Base-by-base conservation (phyloP, 768 basidiomycete species). In the Hypholoma sublateritium region DNA sequence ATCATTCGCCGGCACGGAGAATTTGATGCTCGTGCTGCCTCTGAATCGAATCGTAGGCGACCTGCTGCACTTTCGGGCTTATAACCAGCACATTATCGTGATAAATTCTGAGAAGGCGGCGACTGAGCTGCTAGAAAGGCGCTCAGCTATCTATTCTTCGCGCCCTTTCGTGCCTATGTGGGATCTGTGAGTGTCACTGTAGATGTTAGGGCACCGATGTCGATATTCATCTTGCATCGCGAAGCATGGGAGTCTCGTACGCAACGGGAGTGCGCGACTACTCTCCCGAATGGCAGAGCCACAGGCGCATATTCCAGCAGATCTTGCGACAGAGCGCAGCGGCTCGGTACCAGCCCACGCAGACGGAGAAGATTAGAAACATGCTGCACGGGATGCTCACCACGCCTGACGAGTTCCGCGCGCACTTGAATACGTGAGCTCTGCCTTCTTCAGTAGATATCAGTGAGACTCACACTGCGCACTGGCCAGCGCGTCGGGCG, bases 401-500 rank as follows among this genome's bases (percentile, higher is more conserved):
- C 12, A 22, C 51, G 2, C 51, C 51, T n/a, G 51, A 44, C 0
- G 39, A 42, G 9, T 53, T 43, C 32, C 22, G 16, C 8, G 41
- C 24, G 2, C 51, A 53, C 21, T 19, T 25, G 5, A 53, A 44
- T 9, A 53, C 51, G 51, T 53, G n/a, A 44, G 42, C 28, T 3
- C 41, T 2, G 17, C 21, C 41, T 43, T 32, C 28, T 32, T 5
- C 28, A 5, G 28, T 9, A 32, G 6, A 9, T 5, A 32, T 32
- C 9, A 5, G 28, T 9, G 28, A 5, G 6, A 9, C 28, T 32
- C n/a, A 19, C 21, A 11, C 13, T 22, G 19, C 45, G 12, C 14
- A 13, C 55, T 11, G 46, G 80, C 78, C 37, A 69, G 75, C 63
- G 67, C 73, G 5, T 78, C 73, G 7, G 69, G 25, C 12, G 24